These are phyloP conservation scores for Eimeria falciformis DNA, from an alignment of 169 alveolate species.

Conservation along the genomic window DNA sequence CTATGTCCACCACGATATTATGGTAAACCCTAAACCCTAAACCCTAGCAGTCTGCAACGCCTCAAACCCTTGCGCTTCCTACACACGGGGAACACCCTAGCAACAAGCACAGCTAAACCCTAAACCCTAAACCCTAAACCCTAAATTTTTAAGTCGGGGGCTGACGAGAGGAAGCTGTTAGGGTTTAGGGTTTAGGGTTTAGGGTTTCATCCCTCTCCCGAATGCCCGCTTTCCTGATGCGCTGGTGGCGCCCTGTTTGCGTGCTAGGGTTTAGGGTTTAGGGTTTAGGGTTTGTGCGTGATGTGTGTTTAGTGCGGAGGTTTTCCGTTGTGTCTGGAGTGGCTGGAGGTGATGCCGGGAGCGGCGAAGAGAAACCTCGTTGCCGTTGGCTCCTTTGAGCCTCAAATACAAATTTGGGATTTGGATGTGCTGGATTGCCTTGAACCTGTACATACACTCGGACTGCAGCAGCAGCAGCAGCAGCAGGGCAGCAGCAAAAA, in stretches of 20 bases:
- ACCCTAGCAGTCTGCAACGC: not conserved
- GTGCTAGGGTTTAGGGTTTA: too few species aligned
- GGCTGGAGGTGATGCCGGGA: slow-evolving; percentile 69
- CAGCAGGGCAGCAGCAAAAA: not conserved
- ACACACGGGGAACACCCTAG: too few species aligned
- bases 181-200: too few species aligned
- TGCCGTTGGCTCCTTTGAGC: slow-evolving; percentile 79
- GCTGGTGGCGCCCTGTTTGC: too few species aligned
- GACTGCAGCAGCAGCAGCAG: not conserved
- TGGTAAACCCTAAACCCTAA: slow-evolving; percentile 57
- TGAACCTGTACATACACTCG: slow-evolving; percentile 76
- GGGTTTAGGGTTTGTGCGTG: too few species aligned
- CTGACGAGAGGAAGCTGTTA: too few species aligned
- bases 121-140: too few species aligned
- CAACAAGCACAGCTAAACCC: too few species aligned
- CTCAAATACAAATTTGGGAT: slow-evolving; percentile 79
- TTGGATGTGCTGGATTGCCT: slow-evolving; percentile 79
- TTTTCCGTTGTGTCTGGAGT: slow-evolving; percentile 80
- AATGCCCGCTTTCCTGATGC: too few species aligned
- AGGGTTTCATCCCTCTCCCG: too few species aligned
- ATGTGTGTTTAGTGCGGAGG: slow-evolving; percentile 75
- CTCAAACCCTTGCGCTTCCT: too few species aligned
- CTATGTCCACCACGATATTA: slow-evolving; percentile 83
- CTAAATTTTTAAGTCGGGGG: too few species aligned
- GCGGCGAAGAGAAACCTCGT: slow-evolving; percentile 63